Evolutionary conservation across 2,329 filamentous ascomycete genomes (phyloP), one percentile per base, ranked within the genome.

Genomic region (Boeremia lycopersici): DNA sequence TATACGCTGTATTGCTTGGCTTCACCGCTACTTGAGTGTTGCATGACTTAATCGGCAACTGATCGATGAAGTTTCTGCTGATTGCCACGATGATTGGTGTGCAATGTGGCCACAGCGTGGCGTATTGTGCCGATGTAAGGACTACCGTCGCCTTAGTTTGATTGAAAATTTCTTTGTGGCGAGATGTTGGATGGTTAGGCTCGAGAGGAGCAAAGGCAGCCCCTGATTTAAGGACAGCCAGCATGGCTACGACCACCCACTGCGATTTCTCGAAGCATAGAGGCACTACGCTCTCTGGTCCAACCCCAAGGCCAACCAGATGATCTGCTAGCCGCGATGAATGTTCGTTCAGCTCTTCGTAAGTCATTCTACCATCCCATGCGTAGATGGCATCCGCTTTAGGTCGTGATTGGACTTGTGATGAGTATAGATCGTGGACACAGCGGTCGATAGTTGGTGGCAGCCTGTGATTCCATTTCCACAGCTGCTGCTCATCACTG

Each of bases 211-310:
- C 66, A 35, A 61, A 69, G 8, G 58, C 70, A 13, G 59, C 64
- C 8, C 70, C 70, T 9, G 70, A 63, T 19, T 70, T 59, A 15
- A 73, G 45, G 17, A 74, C 59, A 6, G 61, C 69, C 44, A 74
- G 58, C 4, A 72, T 67, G 4, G 67, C 62, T 15, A 74, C 69
- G 13, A 71, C 57, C 12, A 68, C 68, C 67, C 66, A 72, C 8
- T 55, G 47, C 5, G 71, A 74, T 47, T 73, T 74, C 41, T 73
- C 68, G 10, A 73, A 62, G 43, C 53, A 52, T 23, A 67, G 29
- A 12, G 58, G 57, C 12, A 68, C 57, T 23, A 59, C 19, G 19
- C 19, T 30, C 12, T 31, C 47, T 23, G 39, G 30, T 6, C 17
- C 25, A 9, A 38, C 30, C 9, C 47, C 47, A 10, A 11, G 7